Evolutionary conservation across 2,329 filamentous ascomycete genomes (phyloP).

Genomic region (Fusarium newnesense): DNA sequence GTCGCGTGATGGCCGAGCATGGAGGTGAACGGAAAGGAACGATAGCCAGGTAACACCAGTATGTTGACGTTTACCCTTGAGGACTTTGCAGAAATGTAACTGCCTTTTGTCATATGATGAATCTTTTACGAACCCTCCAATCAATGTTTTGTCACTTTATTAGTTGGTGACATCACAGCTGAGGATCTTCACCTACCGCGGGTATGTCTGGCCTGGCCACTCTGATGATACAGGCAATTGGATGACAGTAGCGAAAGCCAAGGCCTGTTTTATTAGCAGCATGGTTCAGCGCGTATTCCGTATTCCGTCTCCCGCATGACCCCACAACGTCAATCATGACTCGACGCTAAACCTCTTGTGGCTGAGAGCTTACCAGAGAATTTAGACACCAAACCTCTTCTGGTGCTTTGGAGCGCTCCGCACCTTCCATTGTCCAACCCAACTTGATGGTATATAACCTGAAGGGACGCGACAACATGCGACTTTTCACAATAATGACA

Average conservation of each 20-base stretch:
- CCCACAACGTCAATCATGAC: not conserved
- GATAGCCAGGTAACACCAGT: too few relatives aligned
- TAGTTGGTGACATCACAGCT: too few relatives aligned
- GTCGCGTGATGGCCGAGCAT: too few relatives aligned
- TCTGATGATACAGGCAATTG: not conserved
- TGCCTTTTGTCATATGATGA: too few relatives aligned
- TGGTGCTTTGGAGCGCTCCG: constrained; percentile 24
- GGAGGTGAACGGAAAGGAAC: too few relatives aligned
- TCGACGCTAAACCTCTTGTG: not conserved
- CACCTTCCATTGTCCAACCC: not conserved
- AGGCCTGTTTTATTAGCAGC: not conserved
- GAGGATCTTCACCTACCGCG: not conserved
- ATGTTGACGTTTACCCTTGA: too few relatives aligned
- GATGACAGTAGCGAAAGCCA: not conserved
- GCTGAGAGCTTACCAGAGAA: not conserved
- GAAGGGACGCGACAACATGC: not conserved
- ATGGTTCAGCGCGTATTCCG: not conserved
- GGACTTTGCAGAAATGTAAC: too few relatives aligned
- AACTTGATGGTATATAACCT: not conserved
- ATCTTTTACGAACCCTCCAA: too few relatives aligned
- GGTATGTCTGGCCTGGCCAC: not conserved
- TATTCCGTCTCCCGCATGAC: constrained; percentile 13
- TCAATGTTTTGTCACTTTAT: too few relatives aligned
- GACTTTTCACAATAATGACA: not conserved
- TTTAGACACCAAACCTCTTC: not conserved